Percentiles rank a stretch among this genome's conserved stretches.
These are phyloP conservation scores for Thelonectria discophora DNA, from an alignment of 2,329 filamentous ascomycete genomes.

Conservation along the genomic window DNA sequence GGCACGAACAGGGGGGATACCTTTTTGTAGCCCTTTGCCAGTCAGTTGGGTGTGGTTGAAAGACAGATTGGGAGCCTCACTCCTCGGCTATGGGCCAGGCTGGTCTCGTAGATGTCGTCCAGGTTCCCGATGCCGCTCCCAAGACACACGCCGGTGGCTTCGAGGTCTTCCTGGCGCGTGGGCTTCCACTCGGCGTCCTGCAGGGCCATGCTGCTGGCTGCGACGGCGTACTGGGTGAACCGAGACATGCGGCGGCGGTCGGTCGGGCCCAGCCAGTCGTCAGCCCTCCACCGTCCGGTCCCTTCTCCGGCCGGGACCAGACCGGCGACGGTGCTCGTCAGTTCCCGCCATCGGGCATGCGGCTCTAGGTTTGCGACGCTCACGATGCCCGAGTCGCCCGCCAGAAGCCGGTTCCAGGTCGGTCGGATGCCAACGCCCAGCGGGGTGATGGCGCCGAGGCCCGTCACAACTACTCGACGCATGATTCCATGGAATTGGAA, in stretches of 20 bases:
- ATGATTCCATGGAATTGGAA: constrained; percentile 55
- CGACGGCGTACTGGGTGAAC: constrained; percentile 92
- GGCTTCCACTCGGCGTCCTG: constrained; percentile 82
- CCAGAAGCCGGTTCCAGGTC: constrained; percentile 84
- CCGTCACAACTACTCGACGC: constrained; percentile 84
- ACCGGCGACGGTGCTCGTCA: constrained; percentile 88
- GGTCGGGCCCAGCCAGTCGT: constrained; percentile 62
- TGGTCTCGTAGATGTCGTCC: constrained; percentile 87
- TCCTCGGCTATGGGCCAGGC: constrained; percentile 75
- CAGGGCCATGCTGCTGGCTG: constrained; percentile 86
- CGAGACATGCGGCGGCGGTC: constrained; percentile 83
- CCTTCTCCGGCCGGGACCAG: constrained; percentile 69
- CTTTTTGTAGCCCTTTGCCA: constrained; percentile 93
- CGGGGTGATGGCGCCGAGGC: constrained; percentile 83
- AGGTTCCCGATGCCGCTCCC: constrained; percentile 96
- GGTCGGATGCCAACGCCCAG: constrained; percentile 80
- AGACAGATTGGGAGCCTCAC: constrained; percentile 57
- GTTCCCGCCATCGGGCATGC: constrained; percentile 67
- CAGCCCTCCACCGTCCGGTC: constrained; percentile 59
- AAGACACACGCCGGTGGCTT: constrained; percentile 87
- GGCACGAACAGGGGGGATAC: constrained; percentile 95
- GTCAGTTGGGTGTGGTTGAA: constrained; percentile 50
- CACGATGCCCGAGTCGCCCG: constrained; percentile 81
- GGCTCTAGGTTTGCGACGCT: constrained; percentile 72
- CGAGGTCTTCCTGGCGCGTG: constrained; percentile 66